Percentiles rank a stretch among this genome's conserved stretches.
phyloP scores from a whole-genome alignment of 2,329 filamentous ascomycete species.

The Trichoderma koningiopsis region DNA sequence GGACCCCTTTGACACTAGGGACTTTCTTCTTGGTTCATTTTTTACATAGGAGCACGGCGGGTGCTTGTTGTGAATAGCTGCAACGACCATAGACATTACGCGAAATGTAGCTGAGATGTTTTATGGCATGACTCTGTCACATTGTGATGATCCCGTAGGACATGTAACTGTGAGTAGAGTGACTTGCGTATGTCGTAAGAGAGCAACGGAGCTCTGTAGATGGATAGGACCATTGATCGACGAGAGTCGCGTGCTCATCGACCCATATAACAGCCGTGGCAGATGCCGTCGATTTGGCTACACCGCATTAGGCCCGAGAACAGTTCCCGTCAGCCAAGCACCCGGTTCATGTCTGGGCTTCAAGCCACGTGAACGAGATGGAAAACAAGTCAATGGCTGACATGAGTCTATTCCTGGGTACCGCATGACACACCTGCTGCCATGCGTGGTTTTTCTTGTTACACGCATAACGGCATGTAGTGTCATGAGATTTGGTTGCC shows the following conservation, averaged over 20 bases:
- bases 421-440: background rate
- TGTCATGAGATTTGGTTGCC: background rate
- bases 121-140: constrained; percentile 2
- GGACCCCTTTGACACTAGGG: background rate
- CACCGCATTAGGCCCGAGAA: background rate
- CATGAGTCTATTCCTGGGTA: background rate
- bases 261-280: background rate
- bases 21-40: constrained; percentile 17
- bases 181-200: background rate
- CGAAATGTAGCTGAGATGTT: background rate
- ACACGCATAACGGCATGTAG: background rate
- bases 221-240: background rate
- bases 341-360: background rate
- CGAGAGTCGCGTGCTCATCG: background rate
- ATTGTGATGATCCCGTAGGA: background rate
- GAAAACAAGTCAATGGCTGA: background rate
- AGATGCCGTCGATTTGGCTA: background rate
- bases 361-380: background rate
- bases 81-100: constrained; percentile 12
- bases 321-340: background rate
- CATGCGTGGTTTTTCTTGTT: background rate
- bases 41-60: constrained; percentile 13
- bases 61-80: constrained; percentile 22
- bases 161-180: background rate
- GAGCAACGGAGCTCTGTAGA: background rate